Conservation (phyloP, 345 rosid species). For the Rhodamnia argentea region DNA sequence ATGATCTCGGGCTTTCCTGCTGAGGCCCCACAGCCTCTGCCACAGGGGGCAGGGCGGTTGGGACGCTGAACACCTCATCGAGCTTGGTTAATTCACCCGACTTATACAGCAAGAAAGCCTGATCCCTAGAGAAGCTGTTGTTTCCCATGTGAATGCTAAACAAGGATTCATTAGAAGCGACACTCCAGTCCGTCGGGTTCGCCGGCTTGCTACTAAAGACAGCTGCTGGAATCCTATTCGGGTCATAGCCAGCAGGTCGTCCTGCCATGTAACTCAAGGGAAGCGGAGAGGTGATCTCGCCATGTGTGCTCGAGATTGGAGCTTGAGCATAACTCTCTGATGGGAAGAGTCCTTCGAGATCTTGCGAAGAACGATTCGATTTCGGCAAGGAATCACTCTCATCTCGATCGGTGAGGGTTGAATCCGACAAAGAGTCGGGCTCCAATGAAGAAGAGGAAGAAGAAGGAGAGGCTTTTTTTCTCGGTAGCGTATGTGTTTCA, state of each 20-base stretch:
- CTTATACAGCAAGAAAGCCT: conserved; percentile 26
- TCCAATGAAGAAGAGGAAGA: conserved; percentile 9
- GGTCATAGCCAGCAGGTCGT: conserved; percentile 32
- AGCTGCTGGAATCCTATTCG: conserved; percentile 61
- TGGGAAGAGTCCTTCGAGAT: neutral
- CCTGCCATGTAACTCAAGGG: neutral
- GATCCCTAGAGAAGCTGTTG: conserved; percentile 41
- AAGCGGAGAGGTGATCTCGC: conserved; percentile 6
- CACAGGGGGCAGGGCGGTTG: conserved; percentile 11
- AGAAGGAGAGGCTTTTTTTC: neutral
- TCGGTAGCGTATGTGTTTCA: neutral
- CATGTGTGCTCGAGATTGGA: neutral
- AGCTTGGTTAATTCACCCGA: conserved; percentile 48
- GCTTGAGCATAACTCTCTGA: neutral
- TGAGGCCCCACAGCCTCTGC: conserved; percentile 1
- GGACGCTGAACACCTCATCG: conserved; percentile 28
- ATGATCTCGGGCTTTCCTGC: conserved; percentile 2
- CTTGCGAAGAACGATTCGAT: neutral
- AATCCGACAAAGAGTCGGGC: conserved; percentile 16
- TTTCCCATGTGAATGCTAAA: conserved; percentile 70
- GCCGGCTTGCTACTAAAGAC: conserved; percentile 36
- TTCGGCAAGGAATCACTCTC: neutral
- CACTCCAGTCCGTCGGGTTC: conserved; percentile 62
- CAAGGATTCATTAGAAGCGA: conserved; percentile 79
- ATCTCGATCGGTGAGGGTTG: conserved; percentile 4